Base-by-base conservation (phyloP, 2,329 filamentous ascomycete species). In the Neofusicoccum laricinum region DNA sequence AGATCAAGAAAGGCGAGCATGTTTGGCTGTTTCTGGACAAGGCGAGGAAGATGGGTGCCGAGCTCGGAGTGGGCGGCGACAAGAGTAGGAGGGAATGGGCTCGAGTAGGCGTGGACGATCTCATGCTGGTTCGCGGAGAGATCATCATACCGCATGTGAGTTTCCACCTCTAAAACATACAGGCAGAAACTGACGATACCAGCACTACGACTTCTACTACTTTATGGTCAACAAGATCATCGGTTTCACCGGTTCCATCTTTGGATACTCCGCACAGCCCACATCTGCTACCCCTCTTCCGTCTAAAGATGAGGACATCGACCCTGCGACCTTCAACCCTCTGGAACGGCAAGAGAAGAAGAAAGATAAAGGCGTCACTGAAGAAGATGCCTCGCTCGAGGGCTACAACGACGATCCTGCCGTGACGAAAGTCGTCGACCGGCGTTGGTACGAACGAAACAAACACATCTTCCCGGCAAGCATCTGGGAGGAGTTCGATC, bases 391-490 rank as follows among this genome's bases (percentile, higher is more conserved):
- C 4, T 74, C 79, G 2, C 79, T 84, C 12, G 94, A 97, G 79
- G 94, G 94, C 14, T 88, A 84, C 30, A 77, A 83, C 45, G 90
- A 95, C 67, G 93, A 98, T 70, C 88, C 93, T 0, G 85, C 85
- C 2, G 79, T 90, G 67, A 98, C 94, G 2, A 98, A 97, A 75
- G 93, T 99, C 3, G 94, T 99, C 3, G 94, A 99, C 79, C 86
- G 95, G 66, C 84, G 95, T 66, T 99, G 95, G 95, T 99, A 97
- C 76, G 93, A 97, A 81, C 87, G 89, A 72, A 97, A 98, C 76
- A 99, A 98, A 79, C 95, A 99, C 77, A 98, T 99, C 65, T 99
- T 94, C 75, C 95, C 95, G 0, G 94, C 94, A 19, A 98, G 92
- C 74, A 86, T 94, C 51, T 99, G 95, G 95, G 92, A 93, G 71